These are phyloP conservation scores for Metschnikowia kofuensis DNA, from an alignment of 805 yeast species.

Conservation along the genomic window DNA sequence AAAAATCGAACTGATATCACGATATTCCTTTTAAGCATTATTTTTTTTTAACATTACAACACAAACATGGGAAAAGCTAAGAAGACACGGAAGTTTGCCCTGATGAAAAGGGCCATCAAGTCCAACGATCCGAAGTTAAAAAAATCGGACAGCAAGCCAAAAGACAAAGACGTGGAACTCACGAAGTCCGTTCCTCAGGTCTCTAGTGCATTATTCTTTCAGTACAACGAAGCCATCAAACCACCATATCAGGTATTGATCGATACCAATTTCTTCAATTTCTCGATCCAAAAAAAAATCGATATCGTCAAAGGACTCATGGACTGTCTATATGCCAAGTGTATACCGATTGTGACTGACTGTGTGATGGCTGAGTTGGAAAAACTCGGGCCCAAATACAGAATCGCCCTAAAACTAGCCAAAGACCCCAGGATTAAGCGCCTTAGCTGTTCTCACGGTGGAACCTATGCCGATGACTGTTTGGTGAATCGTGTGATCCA, in stretches of 20 bases:
- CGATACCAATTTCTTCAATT: constrained; percentile 96
- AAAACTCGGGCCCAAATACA: constrained; percentile 88
- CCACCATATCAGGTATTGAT: constrained; percentile 98
- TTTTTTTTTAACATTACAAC: background rate
- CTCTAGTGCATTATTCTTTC: constrained; percentile 92
- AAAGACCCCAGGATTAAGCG: constrained; percentile 90
- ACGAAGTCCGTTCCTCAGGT: constrained; percentile 72
- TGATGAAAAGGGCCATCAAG: constrained; percentile 76
- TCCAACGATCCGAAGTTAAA: constrained; percentile 57
- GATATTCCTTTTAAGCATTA: background rate
- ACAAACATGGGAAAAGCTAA: constrained; percentile 87
- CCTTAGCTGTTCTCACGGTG: constrained; percentile 86
- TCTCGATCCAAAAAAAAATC: constrained; percentile 92
- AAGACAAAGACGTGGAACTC: constrained; percentile 65
- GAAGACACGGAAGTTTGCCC: constrained; percentile 96
- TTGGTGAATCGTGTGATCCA: constrained; percentile 89
- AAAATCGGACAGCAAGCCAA: constrained; percentile 25
- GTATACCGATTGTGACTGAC: constrained; percentile 93
- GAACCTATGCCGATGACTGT: constrained; percentile 98
- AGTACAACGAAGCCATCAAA: constrained; percentile 86
- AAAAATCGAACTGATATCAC: background rate
- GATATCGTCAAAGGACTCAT: constrained; percentile 95
- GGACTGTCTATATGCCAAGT: constrained; percentile 92
- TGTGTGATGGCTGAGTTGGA: constrained; percentile 98
- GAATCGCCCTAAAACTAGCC: constrained; percentile 90